Conservation (phyloP, 2,329 filamentous ascomycete species). For the Colletotrichum phormii region DNA sequence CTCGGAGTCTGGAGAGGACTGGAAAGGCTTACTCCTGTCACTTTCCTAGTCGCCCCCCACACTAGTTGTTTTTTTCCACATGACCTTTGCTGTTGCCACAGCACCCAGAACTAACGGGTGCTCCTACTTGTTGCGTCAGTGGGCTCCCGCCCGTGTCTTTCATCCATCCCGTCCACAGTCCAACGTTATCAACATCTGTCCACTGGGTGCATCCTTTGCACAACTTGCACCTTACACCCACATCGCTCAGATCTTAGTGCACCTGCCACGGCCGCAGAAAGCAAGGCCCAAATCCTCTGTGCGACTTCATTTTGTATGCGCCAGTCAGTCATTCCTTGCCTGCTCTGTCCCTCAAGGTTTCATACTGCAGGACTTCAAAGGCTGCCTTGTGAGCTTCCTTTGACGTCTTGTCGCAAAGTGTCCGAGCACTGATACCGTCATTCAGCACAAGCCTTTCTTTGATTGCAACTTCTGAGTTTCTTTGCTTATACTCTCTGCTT, state of each 20-base stretch:
- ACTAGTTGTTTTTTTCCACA: constrained; percentile 32
- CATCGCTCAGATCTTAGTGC: constrained; percentile 26
- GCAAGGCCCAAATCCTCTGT: constrained; percentile 21
- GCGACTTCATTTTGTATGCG: constrained; percentile 6
- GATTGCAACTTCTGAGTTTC: constrained; percentile 1
- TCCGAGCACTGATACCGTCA: constrained; percentile 15
- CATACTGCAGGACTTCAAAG: constrained; percentile 1
- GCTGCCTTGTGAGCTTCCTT: constrained; percentile 11
- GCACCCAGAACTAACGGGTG: constrained; percentile 42
- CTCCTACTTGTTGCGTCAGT: constrained; percentile 48
- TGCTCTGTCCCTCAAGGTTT: neutral
- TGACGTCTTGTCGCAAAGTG: constrained; percentile 28
- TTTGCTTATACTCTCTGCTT: neutral
- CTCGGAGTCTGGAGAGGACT: neutral
- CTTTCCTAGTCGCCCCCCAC: constrained; percentile 18
- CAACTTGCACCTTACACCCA: constrained; percentile 29
- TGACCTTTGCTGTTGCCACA: constrained; percentile 49
- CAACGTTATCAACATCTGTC: constrained; percentile 29
- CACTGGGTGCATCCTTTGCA: constrained; percentile 19
- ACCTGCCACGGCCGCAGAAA: constrained; percentile 30
- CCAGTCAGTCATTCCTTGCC: neutral
- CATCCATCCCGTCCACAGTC: constrained; percentile 13
- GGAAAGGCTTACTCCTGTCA: neutral
- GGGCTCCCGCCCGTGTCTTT: constrained; percentile 13
- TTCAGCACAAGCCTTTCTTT: neutral